Percentiles rank a stretch among this genome's conserved stretches.
Conservation (phyloP, 2,329 filamentous ascomycete genomes). For the Ascochyta pisi region DNA sequence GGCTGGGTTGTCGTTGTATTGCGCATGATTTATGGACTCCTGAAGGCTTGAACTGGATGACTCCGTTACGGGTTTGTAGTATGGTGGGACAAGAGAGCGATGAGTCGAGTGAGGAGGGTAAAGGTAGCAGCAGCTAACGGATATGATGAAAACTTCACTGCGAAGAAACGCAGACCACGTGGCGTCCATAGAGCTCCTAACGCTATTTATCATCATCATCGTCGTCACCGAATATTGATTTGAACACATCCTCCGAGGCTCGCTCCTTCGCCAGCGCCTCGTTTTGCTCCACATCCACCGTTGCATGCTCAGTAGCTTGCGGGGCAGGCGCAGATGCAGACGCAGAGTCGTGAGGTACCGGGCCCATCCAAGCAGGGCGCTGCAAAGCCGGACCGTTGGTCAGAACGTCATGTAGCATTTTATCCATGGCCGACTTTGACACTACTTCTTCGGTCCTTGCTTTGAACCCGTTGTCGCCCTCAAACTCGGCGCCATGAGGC, state of each 20-base stretch:
- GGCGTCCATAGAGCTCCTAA: no score
- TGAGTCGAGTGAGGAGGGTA: no score
- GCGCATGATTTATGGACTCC: no score
- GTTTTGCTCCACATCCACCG: slow-evolving; percentile 76
- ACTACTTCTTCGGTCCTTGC: slow-evolving; percentile 55
- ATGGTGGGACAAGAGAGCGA: no score
- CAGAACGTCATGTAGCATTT: slow-evolving; percentile 41
- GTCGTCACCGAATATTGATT: slow-evolving; percentile 91
- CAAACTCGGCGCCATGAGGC: slow-evolving; percentile 59
- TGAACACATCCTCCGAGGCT: slow-evolving; percentile 83
- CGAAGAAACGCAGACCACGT: no score
- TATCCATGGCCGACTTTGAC: slow-evolving; percentile 60
- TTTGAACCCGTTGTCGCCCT: slow-evolving; percentile 40
- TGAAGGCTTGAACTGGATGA: no score
- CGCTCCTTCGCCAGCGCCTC: slow-evolving; percentile 76
- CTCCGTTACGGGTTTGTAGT: no score
- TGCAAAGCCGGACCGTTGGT: slow-evolving; percentile 37
- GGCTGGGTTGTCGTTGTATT: no score
- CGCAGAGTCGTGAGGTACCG: slow-evolving; percentile 5
- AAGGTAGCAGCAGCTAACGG: no score
- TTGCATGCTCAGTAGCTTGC: slow-evolving; percentile 30
- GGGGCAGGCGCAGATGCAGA: neutral
- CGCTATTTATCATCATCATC: slow-evolving; percentile 51
- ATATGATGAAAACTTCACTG: no score
- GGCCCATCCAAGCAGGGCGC: slow-evolving; percentile 40